Evolutionary conservation across 177 flowering plant species (phyloP).

Genomic region (Tripterygium wilfordii): DNA sequence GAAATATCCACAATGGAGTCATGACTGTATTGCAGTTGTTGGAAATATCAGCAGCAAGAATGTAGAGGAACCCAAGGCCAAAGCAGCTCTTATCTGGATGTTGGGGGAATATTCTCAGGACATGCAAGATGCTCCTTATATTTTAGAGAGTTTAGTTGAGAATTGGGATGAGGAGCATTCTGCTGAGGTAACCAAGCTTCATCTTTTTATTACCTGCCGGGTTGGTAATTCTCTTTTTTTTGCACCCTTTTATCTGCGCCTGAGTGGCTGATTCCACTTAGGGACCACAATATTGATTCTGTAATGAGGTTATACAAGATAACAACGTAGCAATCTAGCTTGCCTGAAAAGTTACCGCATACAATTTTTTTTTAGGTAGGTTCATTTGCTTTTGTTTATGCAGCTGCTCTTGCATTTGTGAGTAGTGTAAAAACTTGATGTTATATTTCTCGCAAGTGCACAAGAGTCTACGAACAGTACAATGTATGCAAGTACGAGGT

Average conservation of each 20-base stretch:
- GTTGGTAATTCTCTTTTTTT: background rate
- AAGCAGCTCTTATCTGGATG: conserved; percentile 99
- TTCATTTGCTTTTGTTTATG: no score
- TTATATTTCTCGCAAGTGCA: no score
- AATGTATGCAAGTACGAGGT: no score
- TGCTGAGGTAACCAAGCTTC: conserved; percentile 57
- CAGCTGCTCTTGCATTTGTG: no score
- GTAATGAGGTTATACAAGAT: no score
- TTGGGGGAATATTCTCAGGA: conserved; percentile 97
- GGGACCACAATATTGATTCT: no score
- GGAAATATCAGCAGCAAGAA: conserved; percentile 94
- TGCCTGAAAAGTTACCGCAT: no score
- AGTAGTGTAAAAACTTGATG: no score
- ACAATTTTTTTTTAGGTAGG: no score
- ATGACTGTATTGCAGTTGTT: conserved; percentile 98
- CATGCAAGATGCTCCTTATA: conserved; percentile 92
- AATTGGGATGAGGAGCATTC: conserved; percentile 98
- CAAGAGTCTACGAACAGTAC: no score
- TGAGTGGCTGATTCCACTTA: no score
- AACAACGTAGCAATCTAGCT: no score
- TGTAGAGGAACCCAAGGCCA: conserved; percentile 94
- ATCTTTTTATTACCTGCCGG: background rate
- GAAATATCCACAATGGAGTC: conserved; percentile 99
- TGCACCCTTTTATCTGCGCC: background rate
- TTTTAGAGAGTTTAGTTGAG: conserved; percentile 76